Percentiles rank a stretch among this genome's conserved stretches.
Evolutionary conservation across 805 yeast species (phyloP).

Genomic region (Saturnispora bothae): DNA sequence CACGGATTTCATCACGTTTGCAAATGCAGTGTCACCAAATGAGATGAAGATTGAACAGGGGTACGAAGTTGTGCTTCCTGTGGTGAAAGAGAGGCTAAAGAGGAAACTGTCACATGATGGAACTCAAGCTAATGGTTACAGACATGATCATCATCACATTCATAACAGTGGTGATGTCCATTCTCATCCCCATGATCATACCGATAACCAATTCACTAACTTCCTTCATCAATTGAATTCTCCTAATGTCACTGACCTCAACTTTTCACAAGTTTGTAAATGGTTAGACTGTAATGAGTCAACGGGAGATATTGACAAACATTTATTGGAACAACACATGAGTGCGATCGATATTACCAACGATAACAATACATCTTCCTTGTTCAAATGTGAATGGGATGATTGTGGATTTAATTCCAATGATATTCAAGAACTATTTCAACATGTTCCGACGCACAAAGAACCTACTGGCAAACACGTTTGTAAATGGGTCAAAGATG

Average conservation of each 20-base stretch:
- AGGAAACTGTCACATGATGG: constrained; percentile 1
- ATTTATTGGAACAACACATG: constrained; percentile 41
- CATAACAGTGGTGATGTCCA: neutral
- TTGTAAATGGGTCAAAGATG: constrained; percentile 32
- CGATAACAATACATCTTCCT: too few species aligned
- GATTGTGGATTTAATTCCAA: constrained; percentile 51
- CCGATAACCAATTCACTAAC: neutral
- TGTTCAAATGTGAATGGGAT: constrained; percentile 56
- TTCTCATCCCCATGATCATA: neutral
- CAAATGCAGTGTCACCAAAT: too few species aligned
- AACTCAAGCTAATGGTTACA: neutral
- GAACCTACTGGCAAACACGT: constrained; percentile 11
- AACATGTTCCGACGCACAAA: constrained; percentile 40
- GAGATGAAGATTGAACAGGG: constrained; percentile 1
- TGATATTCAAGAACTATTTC: constrained; percentile 42
- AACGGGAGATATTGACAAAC: constrained; percentile 36
- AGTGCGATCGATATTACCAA: too few species aligned
- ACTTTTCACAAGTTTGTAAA: constrained; percentile 38
- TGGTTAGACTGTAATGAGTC: constrained; percentile 56
- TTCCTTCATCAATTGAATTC: too few species aligned
- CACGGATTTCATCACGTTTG: constrained; percentile 10
- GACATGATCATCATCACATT: neutral
- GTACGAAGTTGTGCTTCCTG: neutral
- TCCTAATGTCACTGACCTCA: too few species aligned
- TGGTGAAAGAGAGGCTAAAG: constrained; percentile 1